Evolutionary conservation across 345 rosid species (phyloP).

Genomic region (Gynandropsis gynandra): DNA sequence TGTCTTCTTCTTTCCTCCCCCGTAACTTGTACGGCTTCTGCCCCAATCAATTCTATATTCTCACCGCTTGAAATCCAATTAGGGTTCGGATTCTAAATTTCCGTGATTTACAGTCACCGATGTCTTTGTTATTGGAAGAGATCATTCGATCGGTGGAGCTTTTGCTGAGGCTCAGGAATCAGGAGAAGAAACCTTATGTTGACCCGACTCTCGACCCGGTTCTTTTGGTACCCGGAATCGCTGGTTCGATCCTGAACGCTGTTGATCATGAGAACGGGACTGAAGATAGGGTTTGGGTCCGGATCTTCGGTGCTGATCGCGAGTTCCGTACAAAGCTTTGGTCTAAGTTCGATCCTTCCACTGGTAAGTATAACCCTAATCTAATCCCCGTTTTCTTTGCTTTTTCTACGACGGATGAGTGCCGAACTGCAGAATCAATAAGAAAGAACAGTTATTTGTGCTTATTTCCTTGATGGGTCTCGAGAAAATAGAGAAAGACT

Average conservation of each 20-base stretch:
- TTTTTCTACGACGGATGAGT: not conserved
- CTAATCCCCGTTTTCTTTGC: not conserved
- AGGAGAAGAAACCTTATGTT: slow-evolving; percentile 47
- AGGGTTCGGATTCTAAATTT: slow-evolving; percentile 2
- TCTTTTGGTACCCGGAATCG: slow-evolving; percentile 80
- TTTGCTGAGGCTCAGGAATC: slow-evolving; percentile 47
- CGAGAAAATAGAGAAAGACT: not conserved
- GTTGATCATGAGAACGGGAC: slow-evolving; percentile 48
- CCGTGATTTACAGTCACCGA: slow-evolving; percentile 10
- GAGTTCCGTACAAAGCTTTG: slow-evolving; percentile 77
- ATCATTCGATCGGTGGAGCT: slow-evolving; percentile 64
- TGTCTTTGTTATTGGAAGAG: slow-evolving; percentile 67
- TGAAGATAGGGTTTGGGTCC: slow-evolving; percentile 85
- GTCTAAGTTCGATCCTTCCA: slow-evolving; percentile 81
- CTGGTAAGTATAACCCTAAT: no score
- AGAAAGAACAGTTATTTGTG: not conserved
- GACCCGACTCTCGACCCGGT: slow-evolving; percentile 91
- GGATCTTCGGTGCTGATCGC: slow-evolving; percentile 73
- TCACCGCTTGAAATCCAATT: slow-evolving; percentile 24
- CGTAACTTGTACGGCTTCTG: not conserved
- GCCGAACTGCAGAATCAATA: no score
- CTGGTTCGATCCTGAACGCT: slow-evolving; percentile 75
- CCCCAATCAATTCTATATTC: not conserved
- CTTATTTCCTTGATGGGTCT: not conserved
- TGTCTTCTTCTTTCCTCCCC: no score